Percentiles rank a stretch among this genome's conserved stretches.
phyloP scores from a whole-genome alignment of 495 filamentous ascomycete species.

The Aspergillus haitiensis region DNA sequence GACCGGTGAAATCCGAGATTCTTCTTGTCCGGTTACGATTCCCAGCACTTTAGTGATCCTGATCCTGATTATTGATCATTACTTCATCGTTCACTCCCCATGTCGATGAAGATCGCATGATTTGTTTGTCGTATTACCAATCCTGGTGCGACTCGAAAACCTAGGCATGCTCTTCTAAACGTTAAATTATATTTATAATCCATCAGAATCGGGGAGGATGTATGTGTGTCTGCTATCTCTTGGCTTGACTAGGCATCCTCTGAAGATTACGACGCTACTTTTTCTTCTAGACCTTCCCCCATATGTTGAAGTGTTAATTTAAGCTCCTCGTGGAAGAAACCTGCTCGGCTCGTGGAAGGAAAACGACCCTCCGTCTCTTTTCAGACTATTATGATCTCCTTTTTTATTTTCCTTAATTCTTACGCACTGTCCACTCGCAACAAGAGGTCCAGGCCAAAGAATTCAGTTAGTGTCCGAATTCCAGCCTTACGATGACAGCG shows the following conservation, averaged over 20 bases:
- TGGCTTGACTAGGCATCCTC: constrained; percentile 2
- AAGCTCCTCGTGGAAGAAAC: neutral
- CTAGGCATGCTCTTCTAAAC: neutral
- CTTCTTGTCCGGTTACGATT: neutral
- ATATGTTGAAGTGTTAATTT: constrained; percentile 10
- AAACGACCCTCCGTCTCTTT: no score
- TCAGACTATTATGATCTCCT: no score
- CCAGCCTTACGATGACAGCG: constrained; percentile 4
- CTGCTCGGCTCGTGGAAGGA: no score
- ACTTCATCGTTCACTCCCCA: neutral
- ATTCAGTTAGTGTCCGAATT: neutral
- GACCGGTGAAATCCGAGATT: constrained; percentile 23
- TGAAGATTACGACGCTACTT: constrained; percentile 21
- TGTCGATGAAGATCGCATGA: neutral
- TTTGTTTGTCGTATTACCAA: neutral
- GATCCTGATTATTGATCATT: constrained; percentile 4
- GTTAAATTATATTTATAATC: constrained; percentile 5
- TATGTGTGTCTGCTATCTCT: no score
- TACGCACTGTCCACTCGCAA: neutral
- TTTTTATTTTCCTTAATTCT: no score
- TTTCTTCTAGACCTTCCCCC: constrained; percentile 10
- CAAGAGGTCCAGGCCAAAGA: neutral
- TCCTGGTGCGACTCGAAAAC: neutral
- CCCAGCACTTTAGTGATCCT: neutral
- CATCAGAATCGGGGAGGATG: neutral